Evolutionary conservation across 805 yeast genomes (phyloP).

Genomic region (Pichia cephalocereana): DNA sequence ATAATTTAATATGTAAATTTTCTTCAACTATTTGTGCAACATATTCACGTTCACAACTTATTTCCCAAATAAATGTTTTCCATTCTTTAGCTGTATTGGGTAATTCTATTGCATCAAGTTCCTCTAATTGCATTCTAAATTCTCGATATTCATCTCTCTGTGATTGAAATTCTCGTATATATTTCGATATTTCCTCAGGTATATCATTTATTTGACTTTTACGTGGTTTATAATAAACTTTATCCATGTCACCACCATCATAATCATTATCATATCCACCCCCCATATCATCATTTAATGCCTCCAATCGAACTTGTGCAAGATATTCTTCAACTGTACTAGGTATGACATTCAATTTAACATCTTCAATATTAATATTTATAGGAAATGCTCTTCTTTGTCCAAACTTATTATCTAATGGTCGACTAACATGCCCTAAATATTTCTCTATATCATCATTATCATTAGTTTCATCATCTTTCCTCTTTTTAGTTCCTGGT

Average conservation of each 20-base stretch:
- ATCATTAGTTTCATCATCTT: neutral
- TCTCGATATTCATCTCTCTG: constrained; percentile 12
- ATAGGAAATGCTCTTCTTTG: constrained; percentile 29
- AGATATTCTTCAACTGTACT: constrained; percentile 24
- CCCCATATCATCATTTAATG: constrained; percentile 11
- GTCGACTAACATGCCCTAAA: constrained; percentile 20
- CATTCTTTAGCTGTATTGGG: constrained; percentile 33
- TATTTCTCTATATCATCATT: neutral
- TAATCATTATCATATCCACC: constrained; percentile 2
- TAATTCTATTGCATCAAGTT: constrained; percentile 24
- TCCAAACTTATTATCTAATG: constrained; percentile 28
- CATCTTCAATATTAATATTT: constrained; percentile 11
- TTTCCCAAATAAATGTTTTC: constrained; percentile 31
- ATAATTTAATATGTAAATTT: constrained; percentile 25
- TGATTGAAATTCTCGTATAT: constrained; percentile 11
- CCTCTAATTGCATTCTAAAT: constrained; percentile 15
- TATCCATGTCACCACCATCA: constrained; percentile 3
- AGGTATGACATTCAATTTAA: constrained; percentile 14
- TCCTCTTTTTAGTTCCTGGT: constrained; percentile 1
- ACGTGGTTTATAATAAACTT: neutral
- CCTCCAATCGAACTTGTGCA: constrained; percentile 26
- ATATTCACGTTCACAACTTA: constrained; percentile 24
- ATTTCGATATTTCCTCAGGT: constrained; percentile 2
- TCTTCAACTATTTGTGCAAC: constrained; percentile 29
- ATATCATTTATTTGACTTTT: neutral